Evolutionary conservation across 371 early-diverging fungal species (phyloP).

Genomic region (Thermomucor indicae-seudaticae): DNA sequence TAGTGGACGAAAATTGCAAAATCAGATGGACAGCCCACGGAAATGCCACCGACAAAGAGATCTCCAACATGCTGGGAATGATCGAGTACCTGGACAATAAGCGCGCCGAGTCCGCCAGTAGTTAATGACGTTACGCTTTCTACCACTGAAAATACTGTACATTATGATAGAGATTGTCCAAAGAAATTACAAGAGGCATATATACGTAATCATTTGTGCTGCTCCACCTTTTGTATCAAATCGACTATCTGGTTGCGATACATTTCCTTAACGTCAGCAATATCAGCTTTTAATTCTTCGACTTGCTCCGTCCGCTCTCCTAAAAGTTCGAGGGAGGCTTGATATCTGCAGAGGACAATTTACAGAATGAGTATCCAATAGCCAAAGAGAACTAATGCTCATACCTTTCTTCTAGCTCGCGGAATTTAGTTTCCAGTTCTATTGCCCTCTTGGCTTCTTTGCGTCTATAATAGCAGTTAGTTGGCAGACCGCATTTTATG

Average conservation of each 20-base stretch:
- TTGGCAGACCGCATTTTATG: not conserved
- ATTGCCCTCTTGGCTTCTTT: constrained; percentile 22
- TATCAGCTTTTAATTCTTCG: constrained; percentile 77
- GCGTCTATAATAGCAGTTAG: constrained; percentile 7
- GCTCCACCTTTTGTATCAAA: constrained; percentile 51
- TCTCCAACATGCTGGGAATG: constrained; percentile 53
- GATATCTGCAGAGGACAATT: constrained; percentile 48
- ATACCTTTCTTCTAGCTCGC: constrained; percentile 43
- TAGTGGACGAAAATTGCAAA: constrained; percentile 69
- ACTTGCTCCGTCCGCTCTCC: constrained; percentile 89
- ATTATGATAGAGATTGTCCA: not conserved
- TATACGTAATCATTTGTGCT: constrained; percentile 6
- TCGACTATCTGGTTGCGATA: constrained; percentile 75
- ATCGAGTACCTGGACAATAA: constrained; percentile 39
- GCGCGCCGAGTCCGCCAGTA: too few relatives aligned
- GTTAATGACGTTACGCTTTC: too few relatives aligned
- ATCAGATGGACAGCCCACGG: constrained; percentile 91
- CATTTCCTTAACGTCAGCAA: constrained; percentile 75
- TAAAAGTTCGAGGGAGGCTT: constrained; percentile 77
- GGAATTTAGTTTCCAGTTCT: constrained; percentile 26
- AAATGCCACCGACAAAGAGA: constrained; percentile 60
- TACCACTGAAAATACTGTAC: too few relatives aligned
- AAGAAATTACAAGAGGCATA: not conserved
- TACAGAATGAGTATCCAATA: not conserved
- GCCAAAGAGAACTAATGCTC: not conserved